Base-by-base conservation (phyloP, 139 green algal species). In the Desmodesmus armatus region DNA sequence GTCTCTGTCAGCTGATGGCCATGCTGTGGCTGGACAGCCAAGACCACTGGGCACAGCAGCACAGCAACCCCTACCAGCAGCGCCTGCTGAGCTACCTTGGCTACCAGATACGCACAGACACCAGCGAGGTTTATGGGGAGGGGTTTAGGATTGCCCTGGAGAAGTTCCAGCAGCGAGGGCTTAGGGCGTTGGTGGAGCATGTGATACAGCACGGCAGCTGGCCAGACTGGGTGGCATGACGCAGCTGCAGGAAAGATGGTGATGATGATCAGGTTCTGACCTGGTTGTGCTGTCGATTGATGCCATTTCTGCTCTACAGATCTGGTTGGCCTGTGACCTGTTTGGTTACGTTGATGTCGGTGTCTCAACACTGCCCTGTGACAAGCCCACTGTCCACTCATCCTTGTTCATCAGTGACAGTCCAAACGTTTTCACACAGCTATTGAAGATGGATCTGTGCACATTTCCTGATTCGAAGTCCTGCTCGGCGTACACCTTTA, bases 1-100 rank as follows among this genome's bases (percentile, higher is more conserved):
- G 96, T 0, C 83, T 98, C 71, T 97, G 93, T 84, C 96, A 99
- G 90, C 91, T 99, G 27, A 94, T 99, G 95, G 95, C 94, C 0
- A 87, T 94, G 44, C 82, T 99, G 60, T 99, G 96, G 96, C 88
- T 99, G 44, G 95, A 97, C 74, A 72, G 74, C 44, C 90, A 94
- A 85, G 78, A 94, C 58, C 41, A 83, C 21, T 80, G 89, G 66
- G 77, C 80, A 49, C 82, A 91, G n/a, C 44, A 67, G 41, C 62
- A 51, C 44, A 71, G 69, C 35, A 65, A 75, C 35, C 4, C 66
- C 9, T 83, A 58, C 39, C 66, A 77, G 67, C 69, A 85, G 35
- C 41, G 47, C 23, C 69, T 62, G 33, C 76, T 71, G 39, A 60
- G 49, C 33, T 86, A 86, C n/a, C 37, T 80, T 3, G 49, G 66